phyloP scores from a whole-genome alignment of 2,329 filamentous ascomycete genomes.

The Sporothrix luriei region DNA sequence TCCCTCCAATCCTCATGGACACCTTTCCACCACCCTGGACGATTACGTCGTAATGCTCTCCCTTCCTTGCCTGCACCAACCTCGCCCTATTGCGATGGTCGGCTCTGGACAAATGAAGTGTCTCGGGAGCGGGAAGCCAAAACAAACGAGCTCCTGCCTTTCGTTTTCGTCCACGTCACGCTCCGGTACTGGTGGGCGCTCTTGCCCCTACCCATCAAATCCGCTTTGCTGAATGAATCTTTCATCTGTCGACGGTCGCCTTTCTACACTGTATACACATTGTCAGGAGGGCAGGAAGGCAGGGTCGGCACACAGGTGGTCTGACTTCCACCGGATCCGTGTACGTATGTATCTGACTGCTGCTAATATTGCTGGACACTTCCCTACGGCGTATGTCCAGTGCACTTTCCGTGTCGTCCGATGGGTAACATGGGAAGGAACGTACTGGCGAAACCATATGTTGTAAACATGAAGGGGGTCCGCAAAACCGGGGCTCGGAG shows the following conservation, averaged over 20 bases:
- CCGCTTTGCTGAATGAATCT: neutral
- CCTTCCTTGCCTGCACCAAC: neutral
- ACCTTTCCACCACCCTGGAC: neutral
- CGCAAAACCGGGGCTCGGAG: conserved; percentile 27
- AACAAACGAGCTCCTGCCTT: conserved; percentile 7
- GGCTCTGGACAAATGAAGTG: neutral
- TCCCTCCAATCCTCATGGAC: neutral
- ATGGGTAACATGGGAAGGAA: neutral
- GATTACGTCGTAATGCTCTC: conserved; percentile 10
- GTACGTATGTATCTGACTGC: too few relatives aligned
- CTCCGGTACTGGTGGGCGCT: neutral
- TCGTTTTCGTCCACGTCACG: neutral
- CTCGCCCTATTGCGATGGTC: conserved; percentile 15
- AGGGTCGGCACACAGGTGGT: conserved; percentile 18
- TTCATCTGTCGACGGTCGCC: neutral
- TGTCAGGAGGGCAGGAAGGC: neutral
- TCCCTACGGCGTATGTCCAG: too few relatives aligned
- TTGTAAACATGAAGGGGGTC: neutral
- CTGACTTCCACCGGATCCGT: conserved; percentile 20
- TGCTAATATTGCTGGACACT: conserved; percentile 11
- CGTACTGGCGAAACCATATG: neutral
- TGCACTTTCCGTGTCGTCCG: neutral
- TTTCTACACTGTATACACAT: neutral
- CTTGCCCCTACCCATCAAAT: neutral
- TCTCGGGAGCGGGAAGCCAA: conserved; percentile 22